Base-by-base conservation (phyloP, 805 yeast species). In the Candida jianshihensis region DNA sequence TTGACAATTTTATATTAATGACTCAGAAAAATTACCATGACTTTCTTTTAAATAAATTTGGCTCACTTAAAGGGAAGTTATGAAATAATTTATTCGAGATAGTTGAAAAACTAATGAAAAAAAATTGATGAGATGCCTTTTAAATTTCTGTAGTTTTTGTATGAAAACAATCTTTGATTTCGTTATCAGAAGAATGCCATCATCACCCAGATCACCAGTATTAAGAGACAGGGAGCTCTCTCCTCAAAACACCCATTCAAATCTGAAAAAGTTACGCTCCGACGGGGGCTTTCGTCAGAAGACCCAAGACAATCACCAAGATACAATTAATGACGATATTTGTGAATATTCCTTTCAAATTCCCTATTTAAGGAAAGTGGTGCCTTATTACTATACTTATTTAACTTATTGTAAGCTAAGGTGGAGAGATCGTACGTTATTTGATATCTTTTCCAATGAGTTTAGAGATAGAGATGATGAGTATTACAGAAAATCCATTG, bases 361-460 rank as follows among this genome's bases (percentile, higher is more conserved):
- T 0, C 62, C 73, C 6, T 7, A 29, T 3, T 61, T 85, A 34
- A 63, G 97, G 31, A 65, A 81, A 42, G 84, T 92, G 3, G 68
- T 77, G 1, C 97, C 98, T 0, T 92, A 92, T 56, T 83, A 70
- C 52, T 90, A 75, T 64, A 88, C 95, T 1, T 90, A 92, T 54
- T 67, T 86, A 59, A 92, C 99, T 0, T 85, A 49, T 53, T 89
- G 97, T 59, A 92, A 92, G 58, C 62, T 71, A 53, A 68, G 99
- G 51, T 92, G 99, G 99, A 70, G 90, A 47, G 89, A 81, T 48
- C 65, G 86, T n/a, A 76, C 76, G 16, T 58, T 92, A 24, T 44
- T 87, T 5, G 97, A 92, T 38, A 76, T 92, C 3, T 92, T 94
- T 52, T 63, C 77, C 5, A 70, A 70, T 25, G 99, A 92, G 57